Conservation (phyloP, 2,329 filamentous ascomycete genomes). For the Furcasterigmium furcatum region DNA sequence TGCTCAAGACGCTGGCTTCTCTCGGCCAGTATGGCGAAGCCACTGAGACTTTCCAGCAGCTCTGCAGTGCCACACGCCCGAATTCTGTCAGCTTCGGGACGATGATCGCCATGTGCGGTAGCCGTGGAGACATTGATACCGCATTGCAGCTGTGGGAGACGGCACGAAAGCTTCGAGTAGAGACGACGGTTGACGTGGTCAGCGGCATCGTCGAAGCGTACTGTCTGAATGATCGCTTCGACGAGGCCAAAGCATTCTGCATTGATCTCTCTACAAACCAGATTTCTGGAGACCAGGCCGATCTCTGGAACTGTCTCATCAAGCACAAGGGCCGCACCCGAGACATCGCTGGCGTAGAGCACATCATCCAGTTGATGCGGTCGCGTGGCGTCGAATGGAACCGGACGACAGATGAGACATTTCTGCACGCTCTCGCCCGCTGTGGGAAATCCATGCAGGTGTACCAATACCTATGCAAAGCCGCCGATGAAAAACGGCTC, state of each 20-base stretch:
- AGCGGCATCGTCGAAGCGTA: constrained; percentile 63
- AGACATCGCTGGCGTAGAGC: constrained; percentile 45
- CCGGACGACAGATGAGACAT: constrained; percentile 43
- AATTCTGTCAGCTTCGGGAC: constrained; percentile 66
- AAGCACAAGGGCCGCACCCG: constrained; percentile 64
- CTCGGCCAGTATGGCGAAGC: constrained; percentile 65
- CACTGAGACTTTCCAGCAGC: constrained; percentile 58
- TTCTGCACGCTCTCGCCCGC: constrained; percentile 45
- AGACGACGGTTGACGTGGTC: constrained; percentile 53
- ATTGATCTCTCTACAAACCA: constrained; percentile 48
- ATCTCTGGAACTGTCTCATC: constrained; percentile 78
- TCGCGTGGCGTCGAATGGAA: constrained; percentile 43
- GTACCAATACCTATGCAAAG: constrained; percentile 41
- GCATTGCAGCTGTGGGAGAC: constrained; percentile 63
- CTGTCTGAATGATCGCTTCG: constrained; percentile 37
- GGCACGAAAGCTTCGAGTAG: constrained; percentile 56
- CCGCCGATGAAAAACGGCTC: constrained; percentile 40
- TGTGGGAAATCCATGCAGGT: constrained; percentile 48
- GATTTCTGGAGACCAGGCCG: constrained; percentile 47
- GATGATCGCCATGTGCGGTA: constrained; percentile 69
- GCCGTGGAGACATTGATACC: constrained; percentile 69
- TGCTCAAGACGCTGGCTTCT: constrained; percentile 69
- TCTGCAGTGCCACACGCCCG: constrained; percentile 49
- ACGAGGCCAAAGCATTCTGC: constrained; percentile 33
- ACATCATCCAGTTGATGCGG: constrained; percentile 46